Conservation (phyloP, 345 rosid species). For the Iberis pinnata region DNA sequence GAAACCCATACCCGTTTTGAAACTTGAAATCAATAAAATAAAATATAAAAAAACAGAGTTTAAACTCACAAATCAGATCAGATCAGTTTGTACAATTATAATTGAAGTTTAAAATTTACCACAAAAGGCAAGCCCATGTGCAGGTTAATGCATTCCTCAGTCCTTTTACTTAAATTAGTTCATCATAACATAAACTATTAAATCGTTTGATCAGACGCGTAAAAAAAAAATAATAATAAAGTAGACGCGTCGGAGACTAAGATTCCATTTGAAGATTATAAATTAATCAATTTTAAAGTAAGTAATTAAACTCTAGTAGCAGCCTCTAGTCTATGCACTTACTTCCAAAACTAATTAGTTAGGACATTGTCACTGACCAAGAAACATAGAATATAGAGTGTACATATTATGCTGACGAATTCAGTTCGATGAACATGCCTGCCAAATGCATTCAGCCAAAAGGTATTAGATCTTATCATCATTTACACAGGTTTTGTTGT, state of each 20-base stretch:
- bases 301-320: constrained; percentile 6
- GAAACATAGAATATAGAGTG: constrained; percentile 1
- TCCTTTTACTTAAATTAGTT: constrained; percentile 13
- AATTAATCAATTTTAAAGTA: neutral
- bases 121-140: too few species aligned
- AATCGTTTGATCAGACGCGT: too few species aligned
- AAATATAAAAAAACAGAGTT: too few species aligned
- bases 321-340: constrained; percentile 20
- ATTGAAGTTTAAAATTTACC: too few species aligned
- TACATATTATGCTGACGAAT: constrained; percentile 1
- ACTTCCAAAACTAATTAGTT: constrained; percentile 9
- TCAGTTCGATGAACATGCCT: constrained; percentile 12
- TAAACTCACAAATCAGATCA: too few species aligned
- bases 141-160: too few species aligned
- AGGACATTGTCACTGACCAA: neutral
- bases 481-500: neutral
- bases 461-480: neutral
- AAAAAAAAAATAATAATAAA: neutral
- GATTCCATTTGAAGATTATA: neutral
- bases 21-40: too few species aligned
- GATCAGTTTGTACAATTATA: too few species aligned
- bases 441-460: neutral
- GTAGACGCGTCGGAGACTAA: constrained; percentile 12
- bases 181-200: too few species aligned
- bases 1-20: too few species aligned